Percentiles rank a stretch among this genome's conserved stretches.
These are phyloP conservation scores for Bruguiera gymnorhiza DNA, from an alignment of 345 rosid genomes.

Conservation along the genomic window DNA sequence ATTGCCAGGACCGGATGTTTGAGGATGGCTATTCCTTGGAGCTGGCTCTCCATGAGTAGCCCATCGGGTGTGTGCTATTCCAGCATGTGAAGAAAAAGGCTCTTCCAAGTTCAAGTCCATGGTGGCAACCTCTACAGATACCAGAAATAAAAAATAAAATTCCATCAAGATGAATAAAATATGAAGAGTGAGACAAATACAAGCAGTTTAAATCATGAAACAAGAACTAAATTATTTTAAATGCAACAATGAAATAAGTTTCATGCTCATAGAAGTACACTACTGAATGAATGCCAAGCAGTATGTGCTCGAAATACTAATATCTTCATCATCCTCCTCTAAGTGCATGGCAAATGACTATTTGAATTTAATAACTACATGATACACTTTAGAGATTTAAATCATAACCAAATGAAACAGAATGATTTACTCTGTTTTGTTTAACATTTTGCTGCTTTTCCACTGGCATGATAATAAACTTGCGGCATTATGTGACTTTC, in stretches of 20 bases:
- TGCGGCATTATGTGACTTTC: no score
- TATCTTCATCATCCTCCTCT: not conserved
- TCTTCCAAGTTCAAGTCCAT: constrained; percentile 67
- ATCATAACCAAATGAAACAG: not conserved
- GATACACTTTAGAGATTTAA: not conserved
- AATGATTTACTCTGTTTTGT: not conserved
- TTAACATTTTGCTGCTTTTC: no score
- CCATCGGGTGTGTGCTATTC: constrained; percentile 98
- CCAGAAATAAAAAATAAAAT: not conserved
- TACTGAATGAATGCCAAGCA: no score
- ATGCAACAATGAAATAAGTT: no score
- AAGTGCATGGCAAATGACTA: constrained; percentile 2
- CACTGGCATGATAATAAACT: no score
- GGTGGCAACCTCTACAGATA: constrained; percentile 54
- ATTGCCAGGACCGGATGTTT: constrained; percentile 72
- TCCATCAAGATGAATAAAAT: not conserved
- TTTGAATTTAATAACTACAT: not conserved
- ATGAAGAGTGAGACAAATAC: not conserved
- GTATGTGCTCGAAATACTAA: no score
- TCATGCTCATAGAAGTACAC: no score
- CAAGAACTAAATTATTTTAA: no score
- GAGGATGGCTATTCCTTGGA: constrained; percentile 91
- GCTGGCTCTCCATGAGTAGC: constrained; percentile 98
- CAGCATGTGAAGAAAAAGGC: constrained; percentile 67
- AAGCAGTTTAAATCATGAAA: not conserved